Percentiles rank a stretch among this genome's conserved stretches.
These are phyloP conservation scores for Myxozyma melibiosi DNA, from an alignment of 805 yeast species.

Conservation along the genomic window DNA sequence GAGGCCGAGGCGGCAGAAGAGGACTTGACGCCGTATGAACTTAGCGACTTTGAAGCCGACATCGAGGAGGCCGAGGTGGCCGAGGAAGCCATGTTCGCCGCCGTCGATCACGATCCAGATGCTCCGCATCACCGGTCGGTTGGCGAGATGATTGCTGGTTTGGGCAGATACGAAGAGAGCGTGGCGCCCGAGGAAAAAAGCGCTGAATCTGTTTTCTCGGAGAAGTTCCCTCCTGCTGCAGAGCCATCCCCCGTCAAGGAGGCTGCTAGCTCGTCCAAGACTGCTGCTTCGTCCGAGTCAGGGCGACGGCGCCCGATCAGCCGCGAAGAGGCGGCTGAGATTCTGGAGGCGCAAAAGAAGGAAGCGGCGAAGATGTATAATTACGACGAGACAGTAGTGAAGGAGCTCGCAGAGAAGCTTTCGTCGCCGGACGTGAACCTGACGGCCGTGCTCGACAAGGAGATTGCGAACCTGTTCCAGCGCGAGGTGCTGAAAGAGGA, in stretches of 20 bases:
- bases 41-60: constrained; percentile 9
- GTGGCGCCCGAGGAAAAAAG: too few relatives aligned
- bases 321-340: neutral
- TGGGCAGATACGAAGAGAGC: too few relatives aligned
- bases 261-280: too few relatives aligned
- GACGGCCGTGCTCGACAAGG: constrained; percentile 2
- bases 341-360: neutral
- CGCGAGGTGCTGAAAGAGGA: neutral
- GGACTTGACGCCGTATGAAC: constrained; percentile 10
- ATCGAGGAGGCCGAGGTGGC: constrained; percentile 28
- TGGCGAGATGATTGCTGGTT: too few relatives aligned
- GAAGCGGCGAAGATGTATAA: neutral
- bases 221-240: too few relatives aligned
- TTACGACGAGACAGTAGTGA: neutral
- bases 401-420: neutral
- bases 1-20: constrained; percentile 32
- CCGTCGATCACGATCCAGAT: constrained; percentile 8
- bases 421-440: neutral
- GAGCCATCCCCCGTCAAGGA: too few relatives aligned
- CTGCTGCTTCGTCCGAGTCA: too few relatives aligned
- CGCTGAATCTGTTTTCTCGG: too few relatives aligned
- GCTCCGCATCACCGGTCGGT: neutral
- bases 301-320: too few relatives aligned
- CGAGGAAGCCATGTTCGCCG: constrained; percentile 26
- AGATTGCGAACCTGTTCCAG: neutral